Percentiles rank a stretch among this genome's conserved stretches.
phyloP scores from a whole-genome alignment of 2,329 filamentous ascomycete species.

The Colletotrichum acutatum region DNA sequence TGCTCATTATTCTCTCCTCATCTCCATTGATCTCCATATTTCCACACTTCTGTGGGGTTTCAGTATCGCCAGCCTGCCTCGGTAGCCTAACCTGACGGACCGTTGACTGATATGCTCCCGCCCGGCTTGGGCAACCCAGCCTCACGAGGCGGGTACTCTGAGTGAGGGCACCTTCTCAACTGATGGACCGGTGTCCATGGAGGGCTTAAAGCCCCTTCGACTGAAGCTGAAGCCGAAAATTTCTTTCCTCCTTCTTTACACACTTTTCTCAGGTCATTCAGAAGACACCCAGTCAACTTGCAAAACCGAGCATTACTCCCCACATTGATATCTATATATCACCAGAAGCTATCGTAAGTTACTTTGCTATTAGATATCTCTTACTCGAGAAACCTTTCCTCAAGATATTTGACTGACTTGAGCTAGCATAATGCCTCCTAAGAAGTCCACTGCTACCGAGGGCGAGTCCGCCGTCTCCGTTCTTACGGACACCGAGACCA shows the following conservation, averaged over 20 bases:
- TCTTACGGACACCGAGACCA: slow-evolving; percentile 48
- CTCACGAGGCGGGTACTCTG: slow-evolving; percentile 7
- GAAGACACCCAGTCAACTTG: too few relatives aligned
- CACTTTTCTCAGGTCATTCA: neutral
- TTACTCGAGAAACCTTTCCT: neutral
- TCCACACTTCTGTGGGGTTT: too few relatives aligned
- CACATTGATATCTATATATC: neutral
- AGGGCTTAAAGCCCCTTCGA: neutral
- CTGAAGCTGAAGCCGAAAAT: neutral
- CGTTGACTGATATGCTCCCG: neutral
- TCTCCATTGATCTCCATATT: neutral
- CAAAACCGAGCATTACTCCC: too few relatives aligned
- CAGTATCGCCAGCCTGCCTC: too few relatives aligned
- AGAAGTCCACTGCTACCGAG: slow-evolving; percentile 41
- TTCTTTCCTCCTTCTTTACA: neutral
- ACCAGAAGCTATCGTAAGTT: neutral
- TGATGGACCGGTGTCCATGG: neutral
- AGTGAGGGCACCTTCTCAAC: slow-evolving; percentile 2
- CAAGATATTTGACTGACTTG: neutral
- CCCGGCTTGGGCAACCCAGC: neutral
- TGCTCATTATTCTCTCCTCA: neutral
- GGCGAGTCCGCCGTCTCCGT: slow-evolving; percentile 36
- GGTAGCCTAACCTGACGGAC: neutral
- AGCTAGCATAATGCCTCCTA: slow-evolving; percentile 44
- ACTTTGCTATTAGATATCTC: neutral